These are phyloP conservation scores for Mortierella sp. DNA, from an alignment of 371 early-diverging fungal genomes.

Conservation along the genomic window DNA sequence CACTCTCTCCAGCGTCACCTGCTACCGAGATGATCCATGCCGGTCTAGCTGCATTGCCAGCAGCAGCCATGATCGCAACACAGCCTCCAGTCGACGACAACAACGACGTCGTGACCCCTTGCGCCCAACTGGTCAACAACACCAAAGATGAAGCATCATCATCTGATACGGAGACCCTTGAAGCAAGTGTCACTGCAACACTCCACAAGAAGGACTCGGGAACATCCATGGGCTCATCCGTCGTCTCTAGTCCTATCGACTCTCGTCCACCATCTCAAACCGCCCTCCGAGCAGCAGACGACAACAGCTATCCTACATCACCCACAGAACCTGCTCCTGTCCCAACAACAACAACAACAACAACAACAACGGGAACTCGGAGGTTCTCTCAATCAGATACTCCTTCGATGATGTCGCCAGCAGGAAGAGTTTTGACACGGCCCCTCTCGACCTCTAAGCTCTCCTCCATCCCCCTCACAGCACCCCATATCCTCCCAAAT, in stretches of 20 bases:
- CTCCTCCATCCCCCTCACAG: conserved; percentile 31
- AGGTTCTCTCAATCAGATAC: conserved; percentile 17
- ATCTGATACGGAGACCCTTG: conserved; percentile 8
- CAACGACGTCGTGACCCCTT: neutral
- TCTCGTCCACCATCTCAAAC: neutral
- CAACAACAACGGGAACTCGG: neutral
- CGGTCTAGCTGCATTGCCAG: neutral
- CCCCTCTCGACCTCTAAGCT: conserved; percentile 52
- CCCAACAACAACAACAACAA: neutral
- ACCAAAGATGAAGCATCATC: neutral
- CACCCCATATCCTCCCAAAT: conserved; percentile 50
- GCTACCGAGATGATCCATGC: neutral
- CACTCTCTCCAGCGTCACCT: neutral
- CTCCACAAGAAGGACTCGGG: conserved; percentile 52
- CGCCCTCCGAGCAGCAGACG: neutral
- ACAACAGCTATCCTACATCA: conserved; percentile 6
- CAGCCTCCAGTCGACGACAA: neutral
- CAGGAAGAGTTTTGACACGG: conserved; percentile 45
- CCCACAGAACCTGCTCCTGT: conserved; percentile 5
- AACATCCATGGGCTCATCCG: conserved; percentile 28
- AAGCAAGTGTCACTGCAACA: conserved; percentile 10
- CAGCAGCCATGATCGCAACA: neutral
- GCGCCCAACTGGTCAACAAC: conserved; percentile 10
- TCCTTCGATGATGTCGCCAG: conserved; percentile 21
- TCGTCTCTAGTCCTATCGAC: conserved; percentile 7